Percentiles rank a stretch among this genome's conserved stretches.
phyloP scores from a whole-genome alignment of 2,329 filamentous ascomycete species.

The Verticillium longisporum region DNA sequence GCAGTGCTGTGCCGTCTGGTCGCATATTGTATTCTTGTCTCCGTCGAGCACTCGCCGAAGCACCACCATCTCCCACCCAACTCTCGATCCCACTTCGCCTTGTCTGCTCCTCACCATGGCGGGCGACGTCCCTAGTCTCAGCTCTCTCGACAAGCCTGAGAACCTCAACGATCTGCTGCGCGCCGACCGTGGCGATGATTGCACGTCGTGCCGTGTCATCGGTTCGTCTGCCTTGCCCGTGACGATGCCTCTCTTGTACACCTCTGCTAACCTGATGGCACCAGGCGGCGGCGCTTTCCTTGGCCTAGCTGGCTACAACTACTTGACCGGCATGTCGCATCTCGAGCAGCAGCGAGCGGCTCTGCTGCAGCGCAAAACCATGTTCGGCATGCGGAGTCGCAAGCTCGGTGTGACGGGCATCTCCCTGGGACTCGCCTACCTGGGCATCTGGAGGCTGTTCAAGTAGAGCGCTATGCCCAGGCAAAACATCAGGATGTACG shows the following conservation, averaged over 20 bases:
- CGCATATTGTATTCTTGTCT: not conserved
- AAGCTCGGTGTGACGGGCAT: constrained; percentile 60
- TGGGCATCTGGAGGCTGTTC: constrained; percentile 64
- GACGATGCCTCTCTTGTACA: not conserved
- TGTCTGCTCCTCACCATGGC: constrained; percentile 26
- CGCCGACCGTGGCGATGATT: constrained; percentile 56
- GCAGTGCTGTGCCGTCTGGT: not conserved
- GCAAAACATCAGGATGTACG: not conserved
- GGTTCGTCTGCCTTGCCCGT: constrained; percentile 42
- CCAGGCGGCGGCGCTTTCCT: constrained; percentile 69
- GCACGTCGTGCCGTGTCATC: constrained; percentile 62
- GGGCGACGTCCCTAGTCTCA: constrained; percentile 40
- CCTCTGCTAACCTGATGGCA: not conserved
- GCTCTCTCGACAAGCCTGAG: constrained; percentile 53
- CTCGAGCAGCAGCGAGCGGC: constrained; percentile 57
- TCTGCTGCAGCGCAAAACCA: constrained; percentile 62
- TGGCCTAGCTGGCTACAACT: constrained; percentile 70
- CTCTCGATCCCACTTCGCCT: not conserved
- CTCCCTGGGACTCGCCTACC: constrained; percentile 59
- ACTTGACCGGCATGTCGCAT: constrained; percentile 66
- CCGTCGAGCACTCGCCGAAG: not conserved
- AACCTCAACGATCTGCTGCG: constrained; percentile 52
- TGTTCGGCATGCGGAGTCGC: constrained; percentile 67
- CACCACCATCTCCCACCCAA: not conserved
- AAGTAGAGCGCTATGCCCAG: constrained; percentile 29